Evolutionary conservation across 208 protist genomes (phyloP).

Genomic region (Wallacemonas sp.): DNA sequence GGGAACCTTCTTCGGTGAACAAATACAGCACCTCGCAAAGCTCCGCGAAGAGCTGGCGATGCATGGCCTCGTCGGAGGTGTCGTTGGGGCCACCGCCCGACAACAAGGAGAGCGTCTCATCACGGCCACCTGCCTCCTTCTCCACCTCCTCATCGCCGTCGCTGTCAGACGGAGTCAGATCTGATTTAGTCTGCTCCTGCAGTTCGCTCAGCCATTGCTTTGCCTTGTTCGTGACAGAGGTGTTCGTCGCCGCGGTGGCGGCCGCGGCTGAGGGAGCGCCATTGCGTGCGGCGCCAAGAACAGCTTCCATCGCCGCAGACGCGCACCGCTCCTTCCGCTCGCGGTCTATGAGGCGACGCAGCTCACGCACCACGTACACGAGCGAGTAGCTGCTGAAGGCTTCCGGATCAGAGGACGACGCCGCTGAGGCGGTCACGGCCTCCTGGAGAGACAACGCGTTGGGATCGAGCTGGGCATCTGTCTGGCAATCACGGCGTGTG

Average conservation of each 20-base stretch:
- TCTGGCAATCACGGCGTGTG: not conserved
- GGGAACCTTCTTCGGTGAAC: constrained; percentile 60
- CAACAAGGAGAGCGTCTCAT: no score
- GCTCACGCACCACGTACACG: constrained; percentile 55
- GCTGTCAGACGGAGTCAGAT: not conserved
- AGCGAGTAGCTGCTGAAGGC: constrained; percentile 42
- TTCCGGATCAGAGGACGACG: constrained; percentile 10
- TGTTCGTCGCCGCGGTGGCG: not conserved
- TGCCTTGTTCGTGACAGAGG: not conserved
- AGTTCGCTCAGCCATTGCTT: not conserved
- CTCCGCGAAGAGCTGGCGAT: constrained; percentile 37
- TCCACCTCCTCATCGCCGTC: not conserved
- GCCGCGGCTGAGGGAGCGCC: not conserved
- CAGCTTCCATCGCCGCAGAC: not conserved
- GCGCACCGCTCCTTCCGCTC: constrained; percentile 10
- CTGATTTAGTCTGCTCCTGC: not conserved
- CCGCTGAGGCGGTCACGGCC: not conserved
- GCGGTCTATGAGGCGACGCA: constrained; percentile 36
- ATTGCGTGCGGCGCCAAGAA: constrained; percentile 2
- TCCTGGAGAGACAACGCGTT: not conserved
- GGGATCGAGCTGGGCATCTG: not conserved
- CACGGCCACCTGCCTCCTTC: not conserved
- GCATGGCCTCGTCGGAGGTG: not conserved
- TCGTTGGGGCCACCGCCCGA: not conserved
- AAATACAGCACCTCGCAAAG: constrained; percentile 43